Evolutionary conservation across 176 grass and related monocot genomes (phyloP), one percentile per base, ranked within the genome.

Genomic region (Cocos nucifera): DNA sequence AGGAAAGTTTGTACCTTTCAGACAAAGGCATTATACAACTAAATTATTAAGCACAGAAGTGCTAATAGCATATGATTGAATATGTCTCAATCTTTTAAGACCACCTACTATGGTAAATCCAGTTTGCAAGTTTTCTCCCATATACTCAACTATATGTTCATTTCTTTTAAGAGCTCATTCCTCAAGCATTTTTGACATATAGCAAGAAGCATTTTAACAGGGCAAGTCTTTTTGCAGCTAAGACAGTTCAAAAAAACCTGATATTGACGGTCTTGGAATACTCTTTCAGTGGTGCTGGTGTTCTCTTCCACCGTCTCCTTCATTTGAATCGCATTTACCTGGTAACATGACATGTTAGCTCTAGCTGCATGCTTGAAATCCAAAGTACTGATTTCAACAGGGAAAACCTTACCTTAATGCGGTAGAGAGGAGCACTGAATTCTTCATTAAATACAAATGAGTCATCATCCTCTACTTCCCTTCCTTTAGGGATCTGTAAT

Each of bases 281-380:
- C 94, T 83, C 88, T 82, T 76, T 98, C 88, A 4, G 94, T 98
- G 50, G 94, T 98, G 67, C 85, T 98, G 8, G 88, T 98, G 76
- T 98, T 98, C 77, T 98, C 94, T 88, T 92, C 94, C 50, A 98
- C 88, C 5, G 94, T 98, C 68, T 98, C 94, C 62, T 98, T 98
- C 88, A 98, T 98, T 63, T 98, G 94, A 79, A 98, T 98, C 55
- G 94, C 94, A 86, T 98, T 98, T 53, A 98, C 94, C 94, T 98
- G 70, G 15, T 80, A 79, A 24, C 23, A 59, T 26, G 67, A 57
- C 62, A 59, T 64, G 30, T 65, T 60, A 75, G 68, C 53, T 65
- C 51, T 50, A 69, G 19, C 22, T 61, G 77, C 73, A 63, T 49
- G 57, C 19, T 60, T 63, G 35, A 63, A 19, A 51, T 22, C 4